Conservation (phyloP, 73 alveolate genomes). For the Stentor coeruleus region DNA sequence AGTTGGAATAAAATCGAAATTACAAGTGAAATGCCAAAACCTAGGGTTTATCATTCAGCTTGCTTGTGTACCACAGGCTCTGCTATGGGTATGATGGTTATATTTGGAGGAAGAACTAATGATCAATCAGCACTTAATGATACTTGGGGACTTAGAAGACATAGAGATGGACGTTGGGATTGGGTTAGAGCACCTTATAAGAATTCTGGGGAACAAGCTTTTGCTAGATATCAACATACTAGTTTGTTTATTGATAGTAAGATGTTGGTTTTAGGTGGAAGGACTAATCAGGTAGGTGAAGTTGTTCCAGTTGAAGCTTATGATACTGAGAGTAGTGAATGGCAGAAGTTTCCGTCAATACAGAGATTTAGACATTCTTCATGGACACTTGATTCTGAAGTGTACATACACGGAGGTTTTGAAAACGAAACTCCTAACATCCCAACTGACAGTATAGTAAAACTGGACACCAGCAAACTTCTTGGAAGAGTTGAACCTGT, state of each 20-base stretch:
- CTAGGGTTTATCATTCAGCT: constrained; percentile 94
- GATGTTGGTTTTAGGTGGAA: constrained; percentile 92
- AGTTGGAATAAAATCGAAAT: constrained; percentile 83
- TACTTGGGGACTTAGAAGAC: constrained; percentile 98
- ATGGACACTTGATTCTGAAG: constrained; percentile 44
- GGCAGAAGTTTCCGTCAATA: constrained; percentile 76
- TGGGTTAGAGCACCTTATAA: constrained; percentile 94
- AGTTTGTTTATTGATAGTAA: constrained; percentile 82
- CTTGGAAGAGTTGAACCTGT: no score
- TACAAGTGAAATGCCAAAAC: constrained; percentile 77
- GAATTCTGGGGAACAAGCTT: not conserved
- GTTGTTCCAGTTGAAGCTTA: constrained; percentile 85
- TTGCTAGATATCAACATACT: constrained; percentile 74
- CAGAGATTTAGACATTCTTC: constrained; percentile 80
- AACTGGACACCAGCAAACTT: not conserved
- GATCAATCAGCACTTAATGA: constrained; percentile 82
- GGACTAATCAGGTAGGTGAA: constrained; percentile 79
- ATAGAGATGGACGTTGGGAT: constrained; percentile 99
- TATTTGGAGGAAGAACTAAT: constrained; percentile 81
- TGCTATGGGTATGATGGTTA: constrained; percentile 98
- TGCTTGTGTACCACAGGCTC: constrained; percentile 94
- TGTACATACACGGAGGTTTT: constrained; percentile 90
- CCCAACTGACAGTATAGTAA: not conserved
- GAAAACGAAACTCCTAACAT: constrained; percentile 76
- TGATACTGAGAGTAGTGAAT: constrained; percentile 95